These are phyloP conservation scores for Suillus brevipes DNA, from an alignment of 768 basidiomycete species.

Conservation along the genomic window DNA sequence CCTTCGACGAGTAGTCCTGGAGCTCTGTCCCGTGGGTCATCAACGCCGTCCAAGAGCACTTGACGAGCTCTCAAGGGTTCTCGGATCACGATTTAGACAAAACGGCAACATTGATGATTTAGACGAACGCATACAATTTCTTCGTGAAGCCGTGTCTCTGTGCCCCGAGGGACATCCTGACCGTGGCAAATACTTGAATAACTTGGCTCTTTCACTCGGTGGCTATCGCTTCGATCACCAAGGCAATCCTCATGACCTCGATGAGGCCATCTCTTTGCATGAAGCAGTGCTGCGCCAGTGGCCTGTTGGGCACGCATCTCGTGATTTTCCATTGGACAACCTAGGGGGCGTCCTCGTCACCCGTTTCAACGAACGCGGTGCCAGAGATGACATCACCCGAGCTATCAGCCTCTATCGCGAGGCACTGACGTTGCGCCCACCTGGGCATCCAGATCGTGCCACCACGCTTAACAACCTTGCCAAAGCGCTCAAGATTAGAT, in stretches of 20 bases:
- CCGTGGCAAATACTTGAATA: neutral
- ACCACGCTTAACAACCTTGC: neutral
- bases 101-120: neutral
- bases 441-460: neutral
- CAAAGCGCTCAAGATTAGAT: neutral
- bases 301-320: neutral
- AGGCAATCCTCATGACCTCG: neutral
- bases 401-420: neutral
- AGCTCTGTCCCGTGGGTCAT: neutral
- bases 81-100: fast-evolving
- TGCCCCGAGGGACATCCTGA: neutral
- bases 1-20: neutral
- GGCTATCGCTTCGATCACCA: neutral
- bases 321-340: neutral
- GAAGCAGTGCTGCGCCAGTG: neutral
- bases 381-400: neutral
- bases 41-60: neutral
- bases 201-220: neutral
- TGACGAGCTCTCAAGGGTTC: neutral
- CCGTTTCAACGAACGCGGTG: neutral
- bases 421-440: neutral
- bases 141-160: neutral
- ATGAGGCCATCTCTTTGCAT: neutral
- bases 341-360: neutral
- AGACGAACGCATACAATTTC: neutral